Percentiles rank a stretch among this genome's conserved stretches.
Evolutionary conservation across 257 asterid species (phyloP).

Genomic region (Jasminum sambac): DNA sequence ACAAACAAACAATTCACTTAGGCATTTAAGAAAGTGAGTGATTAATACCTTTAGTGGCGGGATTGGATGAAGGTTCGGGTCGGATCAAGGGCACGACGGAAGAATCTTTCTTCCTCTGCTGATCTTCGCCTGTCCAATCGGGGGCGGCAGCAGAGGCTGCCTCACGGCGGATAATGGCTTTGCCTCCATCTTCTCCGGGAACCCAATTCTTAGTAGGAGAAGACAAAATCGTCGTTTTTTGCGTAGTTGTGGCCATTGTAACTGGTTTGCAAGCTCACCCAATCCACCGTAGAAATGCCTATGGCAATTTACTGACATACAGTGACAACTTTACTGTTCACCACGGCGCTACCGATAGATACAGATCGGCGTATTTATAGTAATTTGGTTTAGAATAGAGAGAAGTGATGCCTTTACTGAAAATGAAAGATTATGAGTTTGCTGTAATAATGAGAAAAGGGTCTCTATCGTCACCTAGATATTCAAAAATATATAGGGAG

Average conservation of each 20-base stretch:
- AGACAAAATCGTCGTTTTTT: conserved; percentile 59
- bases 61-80: conserved; percentile 48
- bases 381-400: not conserved
- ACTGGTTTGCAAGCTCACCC: conserved; percentile 72
- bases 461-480: not conserved
- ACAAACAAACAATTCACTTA: not conserved
- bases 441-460: not conserved
- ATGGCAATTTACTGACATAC: conserved; percentile 71
- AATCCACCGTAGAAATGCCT: conserved; percentile 64
- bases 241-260: conserved; percentile 91
- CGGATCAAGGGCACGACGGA: conserved; percentile 39
- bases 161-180: conserved; percentile 37
- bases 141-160: conserved; percentile 41
- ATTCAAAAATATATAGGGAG: not conserved
- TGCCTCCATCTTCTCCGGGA: conserved; percentile 23
- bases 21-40: not conserved
- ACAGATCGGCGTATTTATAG: not conserved
- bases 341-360: conserved; percentile 21
- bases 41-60: conserved; percentile 41
- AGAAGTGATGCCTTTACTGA: not conserved
- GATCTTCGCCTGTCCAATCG: conserved; percentile 45
- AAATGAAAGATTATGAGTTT: not conserved
- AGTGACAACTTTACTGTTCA: conserved; percentile 46
- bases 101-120: conserved; percentile 34
- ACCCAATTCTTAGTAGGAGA: conserved; percentile 28